Base-by-base conservation (phyloP, 2,329 filamentous ascomycete genomes). In the Teratosphaeria epicoccoides region DNA sequence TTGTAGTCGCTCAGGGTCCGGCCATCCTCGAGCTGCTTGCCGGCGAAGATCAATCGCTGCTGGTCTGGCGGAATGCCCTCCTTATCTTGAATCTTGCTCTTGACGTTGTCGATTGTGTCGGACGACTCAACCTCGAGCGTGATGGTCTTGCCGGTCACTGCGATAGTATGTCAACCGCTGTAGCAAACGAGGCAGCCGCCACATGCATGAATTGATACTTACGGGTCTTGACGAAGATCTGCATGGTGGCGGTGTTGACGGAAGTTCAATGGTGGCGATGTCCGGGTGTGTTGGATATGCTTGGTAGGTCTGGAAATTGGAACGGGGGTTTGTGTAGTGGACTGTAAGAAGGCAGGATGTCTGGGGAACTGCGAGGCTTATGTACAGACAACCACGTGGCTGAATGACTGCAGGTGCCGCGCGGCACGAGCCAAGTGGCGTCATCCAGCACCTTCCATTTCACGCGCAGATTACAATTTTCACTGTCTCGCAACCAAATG, bases 151-250 rank as follows among this genome's bases (percentile, higher is more conserved):
- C 80, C 80, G 57, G 81, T 84, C 50, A 83, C 78, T 81, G 66
- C 49, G 48, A 59, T 44, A 46, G 24, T 43, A 7, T 59, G 66
- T 71, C 62, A 72, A 72, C 65, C 6, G 37, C 22, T 6, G 11
- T 37, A n/a, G n/a, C 6, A 23, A 26, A 28, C 29, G 46, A 20
- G 24, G 47, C 50, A 47, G 49, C 52, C 57, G 58, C 53, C 55
- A 56, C 55, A 58, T 56, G 63, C 61, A 60, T 61, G 58, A 63
- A 62, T 46, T 7, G n/a, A 29, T 65, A 84, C 85, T 80, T 78
- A 88, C 85, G 81, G 64, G 89, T 95, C 84, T 95, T 95, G 67
- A 95, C 90, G 74, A 95, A 96, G 80, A 96, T 95, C 81, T 95
- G 90, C 90, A 95, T 83, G 48, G 10, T 45, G 23, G 40, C 48